Conservation (phyloP, 208 protist genomes). For the Histomonas meleagridis region DNA sequence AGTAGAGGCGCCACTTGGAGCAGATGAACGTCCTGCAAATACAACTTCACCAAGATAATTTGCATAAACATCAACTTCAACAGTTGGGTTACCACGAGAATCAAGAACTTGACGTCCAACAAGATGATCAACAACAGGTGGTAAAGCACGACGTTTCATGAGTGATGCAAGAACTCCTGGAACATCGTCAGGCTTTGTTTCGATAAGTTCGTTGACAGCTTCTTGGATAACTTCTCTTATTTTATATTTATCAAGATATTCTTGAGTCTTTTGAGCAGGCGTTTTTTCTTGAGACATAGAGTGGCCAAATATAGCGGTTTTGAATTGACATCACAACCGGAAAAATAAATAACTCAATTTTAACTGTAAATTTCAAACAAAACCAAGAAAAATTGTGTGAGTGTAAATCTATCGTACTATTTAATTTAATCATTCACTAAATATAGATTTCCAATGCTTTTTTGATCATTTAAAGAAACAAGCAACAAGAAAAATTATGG, state of each 20-base stretch:
- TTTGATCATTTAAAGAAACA: too few species aligned
- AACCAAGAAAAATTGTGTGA: too few species aligned
- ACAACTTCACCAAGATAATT: neutral
- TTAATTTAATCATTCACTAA: too few species aligned
- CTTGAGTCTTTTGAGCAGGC: too few species aligned
- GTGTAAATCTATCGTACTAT: too few species aligned
- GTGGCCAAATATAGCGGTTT: too few species aligned
- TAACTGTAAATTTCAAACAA: too few species aligned
- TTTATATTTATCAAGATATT: neutral
- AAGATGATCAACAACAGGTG: conserved; percentile 7
- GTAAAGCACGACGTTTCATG: neutral
- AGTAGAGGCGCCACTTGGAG: conserved; percentile 94
- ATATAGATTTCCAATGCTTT: too few species aligned
- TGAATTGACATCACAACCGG: too few species aligned
- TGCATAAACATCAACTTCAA: conserved; percentile 37
- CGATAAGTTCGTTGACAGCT: neutral
- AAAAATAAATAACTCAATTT: too few species aligned
- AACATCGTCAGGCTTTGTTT: neutral
- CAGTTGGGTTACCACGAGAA: conserved; percentile 37
- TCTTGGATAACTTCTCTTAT: neutral
- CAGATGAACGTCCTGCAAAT: conserved; percentile 45
- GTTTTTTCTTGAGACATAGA: too few species aligned
- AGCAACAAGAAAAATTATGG: too few species aligned
- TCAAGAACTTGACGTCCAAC: conserved; percentile 13
- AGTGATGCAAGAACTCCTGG: neutral